phyloP scores from a whole-genome alignment of 176 grass and related monocot species.

The Elymus sibiricus region DNA sequence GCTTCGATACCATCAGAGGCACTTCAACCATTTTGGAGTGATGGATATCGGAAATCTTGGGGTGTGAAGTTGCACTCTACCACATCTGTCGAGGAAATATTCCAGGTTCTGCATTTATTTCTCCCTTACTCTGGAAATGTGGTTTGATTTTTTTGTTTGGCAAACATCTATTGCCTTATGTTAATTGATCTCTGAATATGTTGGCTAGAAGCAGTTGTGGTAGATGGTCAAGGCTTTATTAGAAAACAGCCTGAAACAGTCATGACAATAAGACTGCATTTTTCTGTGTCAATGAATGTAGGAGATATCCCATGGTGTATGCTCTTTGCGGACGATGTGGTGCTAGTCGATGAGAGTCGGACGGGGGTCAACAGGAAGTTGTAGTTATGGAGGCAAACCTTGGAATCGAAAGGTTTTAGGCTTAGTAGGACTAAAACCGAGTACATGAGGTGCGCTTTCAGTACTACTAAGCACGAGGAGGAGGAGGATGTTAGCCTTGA shows the following conservation, averaged over 20 bases:
- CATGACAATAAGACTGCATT: neutral
- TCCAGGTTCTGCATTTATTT: conserved; percentile 56
- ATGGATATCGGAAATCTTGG: conserved; percentile 89
- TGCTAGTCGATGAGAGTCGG: too few species aligned
- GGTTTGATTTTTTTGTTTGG: neutral
- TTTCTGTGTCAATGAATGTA: neutral
- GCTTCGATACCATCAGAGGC: conserved; percentile 76
- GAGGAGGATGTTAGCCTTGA: too few species aligned
- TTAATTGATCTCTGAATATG: neutral
- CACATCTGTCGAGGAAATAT: conserved; percentile 58
- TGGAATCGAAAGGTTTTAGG: too few species aligned
- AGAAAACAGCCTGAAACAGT: conserved; percentile 3
- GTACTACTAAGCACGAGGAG: too few species aligned
- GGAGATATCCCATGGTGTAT: too few species aligned
- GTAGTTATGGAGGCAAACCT: too few species aligned
- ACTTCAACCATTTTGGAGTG: conserved; percentile 81
- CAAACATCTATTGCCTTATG: neutral
- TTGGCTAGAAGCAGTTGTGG: conserved; percentile 11
- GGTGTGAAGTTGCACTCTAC: conserved; percentile 68
- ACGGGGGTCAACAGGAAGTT: too few species aligned
- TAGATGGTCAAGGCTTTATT: conserved; percentile 22
- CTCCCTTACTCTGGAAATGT: conserved; percentile 5
- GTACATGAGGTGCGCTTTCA: too few species aligned
- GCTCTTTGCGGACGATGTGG: too few species aligned
- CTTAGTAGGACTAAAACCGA: too few species aligned